A percentile compares a stretch with the other conserved stretches of the same genome.
These are phyloP conservation scores for Camillea tinctor DNA, from an alignment of 2,329 filamentous ascomycete genomes.

Conservation along the genomic window DNA sequence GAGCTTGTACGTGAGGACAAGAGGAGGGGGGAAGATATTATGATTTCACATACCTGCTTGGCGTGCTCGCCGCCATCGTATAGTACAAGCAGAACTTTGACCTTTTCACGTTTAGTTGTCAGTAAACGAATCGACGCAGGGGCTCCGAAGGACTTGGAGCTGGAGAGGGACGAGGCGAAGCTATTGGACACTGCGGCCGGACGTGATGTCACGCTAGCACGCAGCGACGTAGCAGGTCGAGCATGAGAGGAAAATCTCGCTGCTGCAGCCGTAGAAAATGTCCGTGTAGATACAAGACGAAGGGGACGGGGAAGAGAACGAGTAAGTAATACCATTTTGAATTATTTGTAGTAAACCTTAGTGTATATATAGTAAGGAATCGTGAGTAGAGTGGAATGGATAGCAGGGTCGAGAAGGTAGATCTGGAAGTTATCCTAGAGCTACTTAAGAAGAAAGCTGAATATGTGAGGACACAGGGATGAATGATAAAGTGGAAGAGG, in stretches of 20 bases:
- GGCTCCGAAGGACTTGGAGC: constrained; percentile 41
- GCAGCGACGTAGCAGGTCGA: constrained; percentile 20
- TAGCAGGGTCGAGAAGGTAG: background rate
- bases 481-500: constrained; percentile 10
- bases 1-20: constrained; percentile 4
- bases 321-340: constrained; percentile 56
- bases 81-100: constrained; percentile 91
- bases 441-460: background rate
- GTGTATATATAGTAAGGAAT: background rate
- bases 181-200: constrained; percentile 21
- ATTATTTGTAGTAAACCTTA: constrained; percentile 9
- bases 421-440: background rate
- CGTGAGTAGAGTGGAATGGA: background rate
- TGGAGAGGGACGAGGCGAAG: constrained; percentile 32
- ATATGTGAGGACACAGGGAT: background rate
- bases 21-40: constrained; percentile 3
- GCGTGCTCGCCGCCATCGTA: constrained; percentile 93
- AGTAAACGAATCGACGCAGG: constrained; percentile 60
- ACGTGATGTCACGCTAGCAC: constrained; percentile 27
- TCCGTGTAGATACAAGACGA: constrained; percentile 28
- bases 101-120: constrained; percentile 60
- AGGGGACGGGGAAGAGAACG: constrained; percentile 50
- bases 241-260: constrained; percentile 28
- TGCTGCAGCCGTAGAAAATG: constrained; percentile 25
- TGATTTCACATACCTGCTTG: constrained; percentile 63